Evolutionary conservation across 176 grass and related monocot genomes (phyloP), one percentile per base, ranked within the genome.

Genomic region (Lolium multiflorum): DNA sequence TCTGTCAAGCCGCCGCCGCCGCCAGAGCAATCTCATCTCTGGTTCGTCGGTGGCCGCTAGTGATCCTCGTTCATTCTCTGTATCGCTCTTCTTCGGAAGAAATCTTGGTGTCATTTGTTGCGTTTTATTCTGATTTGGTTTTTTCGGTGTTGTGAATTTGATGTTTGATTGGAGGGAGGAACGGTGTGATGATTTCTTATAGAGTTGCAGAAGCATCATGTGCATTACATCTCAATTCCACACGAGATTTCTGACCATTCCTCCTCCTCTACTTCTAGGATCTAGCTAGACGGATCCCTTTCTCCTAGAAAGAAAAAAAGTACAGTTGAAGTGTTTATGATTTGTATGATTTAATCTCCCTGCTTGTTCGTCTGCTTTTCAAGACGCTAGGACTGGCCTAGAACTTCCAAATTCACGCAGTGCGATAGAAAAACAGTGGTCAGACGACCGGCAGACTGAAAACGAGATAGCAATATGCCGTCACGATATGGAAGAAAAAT

Each of bases 171-270:
- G 28, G 63, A 7, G 26, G 7, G 21, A 5, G 28, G 72, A 76
- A 84, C 76, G 89, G 81, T 60, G 64, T 91, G 89, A 88, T 87
- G 89, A 91, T 35, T 43, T 86, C 38, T 65, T 52, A 0, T 3
- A 11, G 16, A 26, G 22, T 56, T 84, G 54, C 82, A 77, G 47
- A 60, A 83, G 48, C 35, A 15, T 67, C 86, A 86, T 85, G 63
- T 82, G 63, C 80, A 82, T 82, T 3, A 56, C 65, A 38, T 71
- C 84, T 63, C 28, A 73, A 87, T 87, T 91, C 90, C 90, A 88
- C 90, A 91, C 86, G 90, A 91, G 90, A 91, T 91, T 91, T 91
- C 90, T 91, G 90, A 91, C 59, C 90, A 78, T 90, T 39, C 76
- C 56, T 51, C 71, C 46, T 26, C 11, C 22, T 28, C 15, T 7